A percentile compares a stretch with the other conserved stretches of the same genome.
Evolutionary conservation across 2,329 filamentous ascomycete genomes (phyloP).

Genomic region (Aphanocladium album): DNA sequence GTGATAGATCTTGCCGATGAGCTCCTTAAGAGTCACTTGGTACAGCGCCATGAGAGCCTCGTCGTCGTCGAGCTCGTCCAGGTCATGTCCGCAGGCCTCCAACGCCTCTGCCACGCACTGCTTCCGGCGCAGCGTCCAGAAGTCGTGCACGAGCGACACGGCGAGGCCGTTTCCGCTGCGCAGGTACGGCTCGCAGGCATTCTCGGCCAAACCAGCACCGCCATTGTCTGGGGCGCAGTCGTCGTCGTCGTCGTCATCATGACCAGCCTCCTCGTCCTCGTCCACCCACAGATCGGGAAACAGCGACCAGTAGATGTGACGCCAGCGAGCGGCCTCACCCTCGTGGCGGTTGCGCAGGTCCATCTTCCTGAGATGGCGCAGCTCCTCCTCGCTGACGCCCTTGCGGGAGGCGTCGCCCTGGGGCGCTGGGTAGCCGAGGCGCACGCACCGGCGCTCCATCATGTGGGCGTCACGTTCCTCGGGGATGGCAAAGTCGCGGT

Average conservation of each 20-base stretch:
- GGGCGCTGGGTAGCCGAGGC: neutral
- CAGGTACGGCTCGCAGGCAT: neutral
- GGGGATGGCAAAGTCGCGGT: neutral
- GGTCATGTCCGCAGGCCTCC: neutral
- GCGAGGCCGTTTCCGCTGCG: neutral
- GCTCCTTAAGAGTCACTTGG: neutral
- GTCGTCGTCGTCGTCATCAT: neutral
- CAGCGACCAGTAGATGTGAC: neutral
- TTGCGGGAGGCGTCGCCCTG: neutral
- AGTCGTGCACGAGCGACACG: neutral
- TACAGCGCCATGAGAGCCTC: constrained; percentile 1
- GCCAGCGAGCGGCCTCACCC: neutral
- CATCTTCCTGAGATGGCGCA: neutral
- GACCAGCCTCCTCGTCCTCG: no score
- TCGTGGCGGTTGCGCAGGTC: neutral
- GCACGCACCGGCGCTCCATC: neutral
- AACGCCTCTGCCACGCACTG: neutral
- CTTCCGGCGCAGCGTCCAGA: neutral
- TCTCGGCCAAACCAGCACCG: neutral
- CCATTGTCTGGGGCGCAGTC: neutral
- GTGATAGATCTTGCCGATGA: neutral
- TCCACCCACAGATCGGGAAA: neutral
- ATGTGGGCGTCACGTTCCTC: neutral
- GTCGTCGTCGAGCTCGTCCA: constrained; percentile 22
- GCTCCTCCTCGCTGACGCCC: neutral